Evolutionary conservation across 805 yeast genomes (phyloP), one percentile per base, ranked within the genome.

Genomic region (Nakazawaea siamensis): DNA sequence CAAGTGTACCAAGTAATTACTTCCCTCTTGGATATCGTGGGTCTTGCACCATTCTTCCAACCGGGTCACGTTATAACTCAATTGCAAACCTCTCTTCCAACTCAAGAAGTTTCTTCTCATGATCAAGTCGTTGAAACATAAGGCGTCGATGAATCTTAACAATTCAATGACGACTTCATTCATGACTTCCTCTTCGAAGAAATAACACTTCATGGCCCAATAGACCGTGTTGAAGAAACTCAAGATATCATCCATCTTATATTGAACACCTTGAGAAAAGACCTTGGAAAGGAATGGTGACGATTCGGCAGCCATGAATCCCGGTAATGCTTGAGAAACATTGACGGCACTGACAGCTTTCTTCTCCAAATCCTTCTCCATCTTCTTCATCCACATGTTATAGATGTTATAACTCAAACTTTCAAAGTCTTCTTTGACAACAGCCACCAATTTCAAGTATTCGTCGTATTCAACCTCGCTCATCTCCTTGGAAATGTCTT

Each of bases 21-120:
- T 73, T 2, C 94, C 95, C 54, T 88, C 95, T 33, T 82, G 81
- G 43, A 92, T 75, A 34, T 82, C 88, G 56, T 90, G 96, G 6
- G 86, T 76, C 63, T 86, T 90, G 60, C 97, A 90, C 98, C 98
- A 92, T 62, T 92, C 99, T 58, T 87, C 97, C 49, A 92, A 70
- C 51, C 97, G 75, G 3, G 98, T 92, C 36, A 88, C 94, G 57
- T 92, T 92, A 63, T 92, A 92, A 57, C 87, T 92, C 60, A 92
- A 76, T 61, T 92, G 98, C 47, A 92, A 70, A 31, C 97, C 97
- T 54, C 98, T 80, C 64, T 90, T 92, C 98, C 98, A 92, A 9
- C 95, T 81, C 53, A 90, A 64, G 62, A 90, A 94, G 62, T 79
- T 81, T 58, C 95, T 76, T 64, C 96, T 79, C 94, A 88, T 83